A percentile compares a stretch with the other conserved stretches of the same genome.
Evolutionary conservation across 225 moss, liverwort and hornwort genomes (phyloP).

Genomic region (Thuidium tamariscinum): DNA sequence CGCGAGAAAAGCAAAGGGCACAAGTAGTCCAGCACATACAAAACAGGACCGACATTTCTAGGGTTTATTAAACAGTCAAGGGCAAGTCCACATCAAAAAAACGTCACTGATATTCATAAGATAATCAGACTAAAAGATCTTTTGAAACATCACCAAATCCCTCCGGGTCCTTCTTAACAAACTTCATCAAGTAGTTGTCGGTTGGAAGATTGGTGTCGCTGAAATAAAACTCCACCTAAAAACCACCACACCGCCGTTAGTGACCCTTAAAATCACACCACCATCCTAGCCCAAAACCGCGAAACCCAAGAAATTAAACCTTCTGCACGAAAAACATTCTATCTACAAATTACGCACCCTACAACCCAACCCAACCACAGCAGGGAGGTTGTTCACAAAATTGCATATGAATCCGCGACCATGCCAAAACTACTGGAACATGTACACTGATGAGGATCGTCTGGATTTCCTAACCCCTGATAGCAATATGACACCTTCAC

Average conservation of each 20-base stretch:
- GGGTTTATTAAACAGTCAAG: neutral
- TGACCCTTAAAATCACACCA: neutral
- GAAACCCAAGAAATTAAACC: neutral
- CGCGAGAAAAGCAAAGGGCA: neutral
- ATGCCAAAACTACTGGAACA: neutral
- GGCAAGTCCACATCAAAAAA: neutral
- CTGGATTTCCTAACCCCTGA: neutral
- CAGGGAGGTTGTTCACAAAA: neutral
- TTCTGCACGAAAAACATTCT: neutral
- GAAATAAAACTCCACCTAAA: constrained; percentile 96
- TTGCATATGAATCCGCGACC: neutral
- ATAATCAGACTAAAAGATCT: neutral
- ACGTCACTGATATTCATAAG: neutral
- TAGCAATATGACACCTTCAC: neutral
- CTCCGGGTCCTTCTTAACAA: constrained; percentile 96
- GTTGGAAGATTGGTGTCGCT: constrained; percentile 93
- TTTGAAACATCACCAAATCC: constrained; percentile 64
- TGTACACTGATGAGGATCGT: neutral
- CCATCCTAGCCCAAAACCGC: neutral
- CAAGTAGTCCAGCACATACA: neutral
- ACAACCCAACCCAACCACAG: neutral
- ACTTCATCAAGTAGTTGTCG: constrained; percentile 95
- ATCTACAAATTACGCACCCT: neutral
- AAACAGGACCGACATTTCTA: neutral
- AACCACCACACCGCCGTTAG: neutral